phyloP scores from a whole-genome alignment of 805 yeast genomes.

The Danielia oregonensis region DNA sequence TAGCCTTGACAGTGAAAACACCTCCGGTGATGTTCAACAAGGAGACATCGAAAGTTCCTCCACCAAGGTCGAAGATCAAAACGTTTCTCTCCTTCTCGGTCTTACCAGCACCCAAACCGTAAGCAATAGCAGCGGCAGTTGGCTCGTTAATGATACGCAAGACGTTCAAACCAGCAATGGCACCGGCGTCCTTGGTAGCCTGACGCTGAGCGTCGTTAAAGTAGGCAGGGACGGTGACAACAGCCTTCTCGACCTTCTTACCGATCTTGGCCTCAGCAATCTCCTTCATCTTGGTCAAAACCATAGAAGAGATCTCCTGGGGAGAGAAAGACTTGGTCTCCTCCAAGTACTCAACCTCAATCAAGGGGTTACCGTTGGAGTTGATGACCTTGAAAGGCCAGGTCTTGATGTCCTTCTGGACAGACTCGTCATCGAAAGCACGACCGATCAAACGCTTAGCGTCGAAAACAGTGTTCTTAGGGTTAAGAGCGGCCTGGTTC shows the following conservation, averaged over 20 bases:
- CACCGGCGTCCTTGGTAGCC: constrained; percentile 52
- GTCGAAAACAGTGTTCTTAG: constrained; percentile 47
- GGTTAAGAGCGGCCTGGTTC: constrained; percentile 50
- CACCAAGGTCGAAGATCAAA: constrained; percentile 92
- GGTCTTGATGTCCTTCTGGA: constrained; percentile 51
- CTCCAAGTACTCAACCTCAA: constrained; percentile 45
- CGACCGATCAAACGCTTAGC: constrained; percentile 57
- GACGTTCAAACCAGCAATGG: constrained; percentile 48
- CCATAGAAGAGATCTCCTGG: constrained; percentile 48
- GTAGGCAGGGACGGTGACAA: constrained; percentile 48
- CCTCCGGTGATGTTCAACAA: constrained; percentile 90
- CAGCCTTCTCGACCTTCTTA: constrained; percentile 58
- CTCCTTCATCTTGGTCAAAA: constrained; percentile 50
- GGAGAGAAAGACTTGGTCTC: constrained; percentile 47
- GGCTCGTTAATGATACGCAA: constrained; percentile 49
- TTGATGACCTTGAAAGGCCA: constrained; percentile 47
- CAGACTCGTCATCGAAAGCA: constrained; percentile 57
- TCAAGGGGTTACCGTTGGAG: constrained; percentile 44
- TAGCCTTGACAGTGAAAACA: constrained; percentile 94
- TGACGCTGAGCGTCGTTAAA: constrained; percentile 50
- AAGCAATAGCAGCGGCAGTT: constrained; percentile 54
- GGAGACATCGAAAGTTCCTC: constrained; percentile 97
- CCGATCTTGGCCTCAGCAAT: constrained; percentile 92
- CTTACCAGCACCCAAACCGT: constrained; percentile 25
- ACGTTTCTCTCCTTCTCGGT: constrained; percentile 58